A percentile compares a stretch with the other conserved stretches of the same genome.
These are phyloP conservation scores for Striga hermonthica DNA, from an alignment of 305 asterid genomes.

Conservation along the genomic window DNA sequence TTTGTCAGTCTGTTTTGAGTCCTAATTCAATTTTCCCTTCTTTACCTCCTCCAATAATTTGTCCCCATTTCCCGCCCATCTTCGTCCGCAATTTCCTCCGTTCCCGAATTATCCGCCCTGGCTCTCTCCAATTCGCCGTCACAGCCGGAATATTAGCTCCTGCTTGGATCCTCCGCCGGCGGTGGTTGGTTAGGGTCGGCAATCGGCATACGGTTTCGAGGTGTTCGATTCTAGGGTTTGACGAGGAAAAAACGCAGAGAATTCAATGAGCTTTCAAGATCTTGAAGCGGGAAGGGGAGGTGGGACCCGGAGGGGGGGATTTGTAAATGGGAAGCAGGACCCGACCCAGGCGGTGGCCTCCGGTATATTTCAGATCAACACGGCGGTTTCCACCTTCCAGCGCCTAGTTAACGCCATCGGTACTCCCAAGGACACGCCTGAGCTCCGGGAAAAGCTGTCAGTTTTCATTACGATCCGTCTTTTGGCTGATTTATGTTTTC, in stretches of 20 bases:
- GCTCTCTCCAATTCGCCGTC: too few relatives aligned
- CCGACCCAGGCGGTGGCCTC: too few relatives aligned
- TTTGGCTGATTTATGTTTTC: neutral
- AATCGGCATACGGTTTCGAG: too few relatives aligned
- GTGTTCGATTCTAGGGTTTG: conserved; percentile 32
- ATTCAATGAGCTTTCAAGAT: conserved; percentile 72
- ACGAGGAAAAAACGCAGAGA: conserved; percentile 14
- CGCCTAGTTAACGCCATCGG: neutral
- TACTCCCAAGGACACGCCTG: conserved; percentile 4
- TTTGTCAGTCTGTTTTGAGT: too few relatives aligned
- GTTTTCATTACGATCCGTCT: neutral
- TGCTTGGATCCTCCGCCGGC: too few relatives aligned
- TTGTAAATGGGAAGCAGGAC: conserved; percentile 59
- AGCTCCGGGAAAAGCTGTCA: conserved; percentile 1
- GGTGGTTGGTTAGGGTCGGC: too few relatives aligned
- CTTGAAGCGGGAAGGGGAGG: conserved; percentile 68
- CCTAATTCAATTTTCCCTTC: too few relatives aligned
- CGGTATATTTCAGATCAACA: conserved; percentile 60
- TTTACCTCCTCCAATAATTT: too few relatives aligned
- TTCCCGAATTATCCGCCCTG: too few relatives aligned
- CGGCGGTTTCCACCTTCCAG: conserved; percentile 40
- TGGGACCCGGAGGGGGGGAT: conserved; percentile 54
- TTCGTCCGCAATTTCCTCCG: too few relatives aligned
- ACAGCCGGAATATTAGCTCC: too few relatives aligned
- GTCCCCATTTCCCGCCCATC: too few relatives aligned